Evolutionary conservation across 306 rosid species (phyloP).

Genomic region (Castanea crenata): DNA sequence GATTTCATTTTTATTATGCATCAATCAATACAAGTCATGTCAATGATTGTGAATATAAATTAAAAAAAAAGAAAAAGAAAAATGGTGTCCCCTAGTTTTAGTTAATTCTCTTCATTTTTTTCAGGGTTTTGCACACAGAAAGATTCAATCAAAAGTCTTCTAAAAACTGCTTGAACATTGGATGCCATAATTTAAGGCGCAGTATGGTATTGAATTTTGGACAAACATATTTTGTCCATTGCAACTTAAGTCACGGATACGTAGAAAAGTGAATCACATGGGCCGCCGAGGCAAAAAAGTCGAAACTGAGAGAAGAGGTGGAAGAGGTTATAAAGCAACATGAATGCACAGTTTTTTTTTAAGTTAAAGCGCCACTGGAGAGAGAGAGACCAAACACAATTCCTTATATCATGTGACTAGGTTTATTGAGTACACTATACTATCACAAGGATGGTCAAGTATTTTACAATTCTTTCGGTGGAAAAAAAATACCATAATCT

Average conservation of each 20-base stretch:
- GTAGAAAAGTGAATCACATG: slow-evolving; percentile 45
- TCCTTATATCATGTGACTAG: slow-evolving; percentile 39
- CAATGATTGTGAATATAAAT: too few species aligned
- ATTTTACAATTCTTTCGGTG: slow-evolving; percentile 39
- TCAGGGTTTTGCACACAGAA: neutral
- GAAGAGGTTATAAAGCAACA: neutral
- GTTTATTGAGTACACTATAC: neutral
- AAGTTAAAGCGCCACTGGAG: neutral
- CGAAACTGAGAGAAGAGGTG: slow-evolving; percentile 2
- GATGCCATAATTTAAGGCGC: slow-evolving; percentile 38
- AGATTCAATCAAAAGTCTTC: neutral
- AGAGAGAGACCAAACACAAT: slow-evolving; percentile 16
- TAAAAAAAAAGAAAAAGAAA: too few species aligned
- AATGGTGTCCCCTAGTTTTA: too few species aligned
- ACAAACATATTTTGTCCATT: slow-evolving; percentile 30
- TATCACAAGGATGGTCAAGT: slow-evolving; percentile 41
- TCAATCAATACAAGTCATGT: too few species aligned
- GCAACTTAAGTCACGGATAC: slow-evolving; percentile 52
- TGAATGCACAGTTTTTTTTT: slow-evolving; percentile 32
- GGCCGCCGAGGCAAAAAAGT: slow-evolving; percentile 8
- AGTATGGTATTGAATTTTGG: neutral
- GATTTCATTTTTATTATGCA: too few species aligned
- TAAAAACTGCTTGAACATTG: slow-evolving; percentile 24
- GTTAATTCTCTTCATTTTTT: neutral
- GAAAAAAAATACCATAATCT: slow-evolving; percentile 3